Evolutionary conservation across 495 filamentous ascomycete species (phyloP).

Genomic region (Chlorociboria aeruginascens): DNA sequence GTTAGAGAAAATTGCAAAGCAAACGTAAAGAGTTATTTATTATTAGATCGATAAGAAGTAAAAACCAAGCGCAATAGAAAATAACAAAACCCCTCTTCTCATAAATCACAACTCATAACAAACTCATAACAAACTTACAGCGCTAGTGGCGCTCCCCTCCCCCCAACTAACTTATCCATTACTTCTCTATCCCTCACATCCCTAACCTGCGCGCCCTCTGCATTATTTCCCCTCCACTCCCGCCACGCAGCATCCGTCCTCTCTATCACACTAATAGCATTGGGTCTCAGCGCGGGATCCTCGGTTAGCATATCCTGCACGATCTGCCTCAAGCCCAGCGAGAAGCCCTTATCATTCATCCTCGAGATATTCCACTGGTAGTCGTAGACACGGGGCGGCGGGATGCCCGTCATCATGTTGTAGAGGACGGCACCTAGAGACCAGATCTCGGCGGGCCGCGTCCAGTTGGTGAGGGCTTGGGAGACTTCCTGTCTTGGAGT

Average conservation of each 20-base stretch:
- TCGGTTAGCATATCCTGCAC: constrained; percentile 16
- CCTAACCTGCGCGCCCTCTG: constrained; percentile 17
- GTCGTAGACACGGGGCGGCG: constrained; percentile 18
- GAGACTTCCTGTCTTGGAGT: constrained; percentile 16
- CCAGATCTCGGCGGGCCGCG: constrained; percentile 24
- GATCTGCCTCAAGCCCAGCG: constrained; percentile 14
- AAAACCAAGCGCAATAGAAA: too few relatives aligned
- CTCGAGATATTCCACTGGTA: constrained; percentile 18
- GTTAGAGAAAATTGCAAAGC: too few relatives aligned
- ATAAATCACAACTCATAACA: too few relatives aligned
- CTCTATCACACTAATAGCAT: constrained; percentile 15
- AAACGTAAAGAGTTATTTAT: too few relatives aligned
- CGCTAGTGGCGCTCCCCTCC: too few relatives aligned
- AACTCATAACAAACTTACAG: too few relatives aligned
- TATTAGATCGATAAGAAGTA: too few relatives aligned
- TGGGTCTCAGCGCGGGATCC: constrained; percentile 10
- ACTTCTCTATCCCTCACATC: constrained; percentile 18
- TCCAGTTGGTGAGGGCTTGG: constrained; percentile 16
- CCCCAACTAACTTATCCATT: too few relatives aligned
- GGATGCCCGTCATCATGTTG: constrained; percentile 26
- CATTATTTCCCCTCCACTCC: constrained; percentile 18
- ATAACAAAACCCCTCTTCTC: too few relatives aligned
- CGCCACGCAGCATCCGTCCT: constrained; percentile 16
- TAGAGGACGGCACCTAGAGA: constrained; percentile 26
- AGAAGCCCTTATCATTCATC: constrained; percentile 23